phyloP scores from a whole-genome alignment of 768 basidiomycete species.

The Clitopilus passeckerianus region DNA sequence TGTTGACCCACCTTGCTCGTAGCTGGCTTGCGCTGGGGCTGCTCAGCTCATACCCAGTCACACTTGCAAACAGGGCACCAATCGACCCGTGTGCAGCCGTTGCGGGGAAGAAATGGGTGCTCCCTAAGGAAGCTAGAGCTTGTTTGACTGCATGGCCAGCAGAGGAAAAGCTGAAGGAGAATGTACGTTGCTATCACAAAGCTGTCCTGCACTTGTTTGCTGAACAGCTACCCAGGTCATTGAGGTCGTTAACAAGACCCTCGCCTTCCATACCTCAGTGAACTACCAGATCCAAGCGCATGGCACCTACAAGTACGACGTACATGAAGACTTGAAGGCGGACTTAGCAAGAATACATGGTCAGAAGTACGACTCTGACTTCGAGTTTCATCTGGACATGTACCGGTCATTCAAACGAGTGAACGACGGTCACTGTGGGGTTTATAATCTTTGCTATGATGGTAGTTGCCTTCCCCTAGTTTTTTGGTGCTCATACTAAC shows the following conservation, averaged over 20 bases:
- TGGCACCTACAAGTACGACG: constrained; percentile 44
- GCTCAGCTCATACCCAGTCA: background rate
- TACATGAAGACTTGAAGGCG: constrained; percentile 50
- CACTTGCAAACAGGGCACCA: constrained; percentile 2
- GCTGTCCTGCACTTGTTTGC: background rate
- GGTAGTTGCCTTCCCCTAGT: constrained; percentile 6
- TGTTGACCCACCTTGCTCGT: background rate
- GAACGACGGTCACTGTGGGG: constrained; percentile 55
- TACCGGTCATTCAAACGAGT: constrained; percentile 48
- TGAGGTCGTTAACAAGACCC: constrained; percentile 51
- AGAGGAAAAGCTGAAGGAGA: constrained; percentile 39
- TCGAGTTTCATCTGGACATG: constrained; percentile 51
- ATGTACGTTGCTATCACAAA: constrained; percentile 29
- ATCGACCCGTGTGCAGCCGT: constrained; percentile 49
- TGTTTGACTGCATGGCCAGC: constrained; percentile 48
- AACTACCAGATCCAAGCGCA: constrained; percentile 58
- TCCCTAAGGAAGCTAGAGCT: constrained; percentile 45
- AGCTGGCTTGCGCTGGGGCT: background rate
- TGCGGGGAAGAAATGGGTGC: constrained; percentile 50
- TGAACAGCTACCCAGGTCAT: constrained; percentile 32
- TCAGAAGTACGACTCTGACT: constrained; percentile 43
- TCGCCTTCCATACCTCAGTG: constrained; percentile 58
- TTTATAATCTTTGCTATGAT: constrained; percentile 47
- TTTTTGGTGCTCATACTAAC: background rate
- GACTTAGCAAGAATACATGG: constrained; percentile 44